Conservation (phyloP, 495 filamentous ascomycete species). For the Ramalina intermedia region DNA sequence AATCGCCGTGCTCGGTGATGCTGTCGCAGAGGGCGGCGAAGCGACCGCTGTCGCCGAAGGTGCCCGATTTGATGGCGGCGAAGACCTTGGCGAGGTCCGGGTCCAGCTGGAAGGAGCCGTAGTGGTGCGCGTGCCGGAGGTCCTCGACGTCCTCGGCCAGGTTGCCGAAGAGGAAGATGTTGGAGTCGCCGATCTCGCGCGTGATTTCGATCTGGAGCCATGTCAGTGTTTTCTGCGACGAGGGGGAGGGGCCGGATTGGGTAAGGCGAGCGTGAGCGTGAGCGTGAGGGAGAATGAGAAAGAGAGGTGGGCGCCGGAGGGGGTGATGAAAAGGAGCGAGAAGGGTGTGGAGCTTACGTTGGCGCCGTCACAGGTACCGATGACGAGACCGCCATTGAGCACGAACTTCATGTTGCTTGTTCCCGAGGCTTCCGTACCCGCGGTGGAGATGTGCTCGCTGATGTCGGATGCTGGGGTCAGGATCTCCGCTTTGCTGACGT, state of each 20-base stretch:
- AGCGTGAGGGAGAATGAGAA: neutral
- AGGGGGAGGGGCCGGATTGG: neutral
- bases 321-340: neutral
- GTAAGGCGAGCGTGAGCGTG: neutral
- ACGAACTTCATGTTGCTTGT: constrained; percentile 97
- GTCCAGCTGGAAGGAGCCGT: constrained; percentile 65
- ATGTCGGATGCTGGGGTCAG: constrained; percentile 90
- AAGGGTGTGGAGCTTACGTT: constrained; percentile 50
- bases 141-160: constrained; percentile 95
- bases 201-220: constrained; percentile 78
- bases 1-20: constrained; percentile 86
- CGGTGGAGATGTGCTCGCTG: constrained; percentile 97
- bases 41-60: constrained; percentile 58
- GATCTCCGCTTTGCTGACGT: constrained; percentile 97
- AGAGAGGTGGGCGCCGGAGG: neutral
- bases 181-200: constrained; percentile 84
- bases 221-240: neutral
- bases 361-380: constrained; percentile 93
- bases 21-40: constrained; percentile 72
- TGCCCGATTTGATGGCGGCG: constrained; percentile 57
- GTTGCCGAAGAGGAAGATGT: constrained; percentile 97
- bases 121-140: constrained; percentile 79
- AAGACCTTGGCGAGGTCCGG: constrained; percentile 65
- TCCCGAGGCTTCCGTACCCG: constrained; percentile 67
- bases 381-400: constrained; percentile 89